Base-by-base conservation (phyloP, 768 basidiomycete species). In the Saitozyma podzolica region DNA sequence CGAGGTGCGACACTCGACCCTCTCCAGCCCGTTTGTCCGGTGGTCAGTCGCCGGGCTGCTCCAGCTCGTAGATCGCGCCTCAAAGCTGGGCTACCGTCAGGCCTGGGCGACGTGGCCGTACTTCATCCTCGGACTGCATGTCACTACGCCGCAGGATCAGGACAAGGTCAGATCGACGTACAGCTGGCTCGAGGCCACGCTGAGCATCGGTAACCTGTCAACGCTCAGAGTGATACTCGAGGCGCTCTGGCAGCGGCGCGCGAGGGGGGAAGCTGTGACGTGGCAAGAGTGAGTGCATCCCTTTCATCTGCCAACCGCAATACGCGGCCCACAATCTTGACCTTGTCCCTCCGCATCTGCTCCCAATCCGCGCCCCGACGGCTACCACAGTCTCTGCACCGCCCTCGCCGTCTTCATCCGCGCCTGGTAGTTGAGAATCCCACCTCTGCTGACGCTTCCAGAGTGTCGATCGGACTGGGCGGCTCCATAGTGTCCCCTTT, bases 101-200 rank as follows among this genome's bases (percentile, higher is more conserved):
- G 55, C 55, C 11, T 56, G 55, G 55, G 55, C 55, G 13, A 56
- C 55, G 20, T 56, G 55, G 55, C 55, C 55, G n/a, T 56, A 56
- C 55, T 56, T 56, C 55, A 56, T 56, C 41, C 55, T 56, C 29
- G 55, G 55, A 43, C 45, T 56, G 43, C 55, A 56, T 10, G 55
- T 45, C 7, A 56, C 43, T 7, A 39, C n/a, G 14, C 11, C 40
- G 11, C 41, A 40, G 45, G 40, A 56, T 13, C 55, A 40, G 9
- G 29, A 40, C 10, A 13, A 19, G 14, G 55, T 56, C 14, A 40
- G 29, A 3, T 8, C 29, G 11, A 14, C 40, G 19, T 56, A 42
- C 29, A 17, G 17, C 10, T 56, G 55, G 55, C 55, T 56, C 1
- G 55, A 20, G 29, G 20, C 55, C 11, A 56, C 55, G 16, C 29